A percentile compares a stretch with the other conserved stretches of the same genome.
These are phyloP conservation scores for Pseudogymnoascus sp. DNA, from an alignment of 2,329 filamentous ascomycete genomes.

Conservation along the genomic window DNA sequence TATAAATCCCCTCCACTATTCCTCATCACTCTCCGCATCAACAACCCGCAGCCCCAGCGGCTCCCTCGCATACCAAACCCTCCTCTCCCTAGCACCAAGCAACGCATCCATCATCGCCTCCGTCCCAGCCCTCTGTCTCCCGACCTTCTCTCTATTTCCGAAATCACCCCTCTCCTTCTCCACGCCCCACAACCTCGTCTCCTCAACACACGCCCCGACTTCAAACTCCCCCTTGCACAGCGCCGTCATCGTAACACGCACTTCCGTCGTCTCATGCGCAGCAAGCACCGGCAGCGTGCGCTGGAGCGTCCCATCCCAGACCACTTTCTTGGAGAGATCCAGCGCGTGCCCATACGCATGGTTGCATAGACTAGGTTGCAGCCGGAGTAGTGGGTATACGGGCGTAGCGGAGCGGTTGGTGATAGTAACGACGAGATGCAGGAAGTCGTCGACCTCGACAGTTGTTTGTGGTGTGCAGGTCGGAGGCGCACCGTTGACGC, in stretches of 20 bases:
- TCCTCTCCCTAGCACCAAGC: conserved; percentile 51
- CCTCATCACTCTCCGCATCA: conserved; percentile 14
- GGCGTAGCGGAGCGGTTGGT: conserved; percentile 63
- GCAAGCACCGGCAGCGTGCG: conserved; percentile 58
- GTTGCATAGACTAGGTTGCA: conserved; percentile 70
- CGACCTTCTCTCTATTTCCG: conserved; percentile 22
- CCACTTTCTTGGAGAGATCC: conserved; percentile 74
- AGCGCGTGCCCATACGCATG: conserved; percentile 59
- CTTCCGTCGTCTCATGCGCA: conserved; percentile 51
- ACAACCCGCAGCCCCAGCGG: conserved; percentile 33
- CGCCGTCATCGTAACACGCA: conserved; percentile 63
- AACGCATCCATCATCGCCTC: conserved; percentile 51
- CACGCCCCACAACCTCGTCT: conserved; percentile 51
- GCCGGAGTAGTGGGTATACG: conserved; percentile 64
- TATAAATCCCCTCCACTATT: conserved; percentile 17
- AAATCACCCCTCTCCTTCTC: conserved; percentile 21
- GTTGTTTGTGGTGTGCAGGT: conserved; percentile 19
- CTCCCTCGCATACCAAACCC: conserved; percentile 58
- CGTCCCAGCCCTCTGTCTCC: conserved; percentile 44
- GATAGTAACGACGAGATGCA: conserved; percentile 64
- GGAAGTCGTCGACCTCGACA: conserved; percentile 52
- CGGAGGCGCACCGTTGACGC: conserved; percentile 32
- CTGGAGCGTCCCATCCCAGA: conserved; percentile 80
- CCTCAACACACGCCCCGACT: conserved; percentile 72
- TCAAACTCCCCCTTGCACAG: conserved; percentile 79